These are phyloP conservation scores for Cunninghamia lanceolata DNA, from an alignment of 75 land plant species.

Conservation along the genomic window DNA sequence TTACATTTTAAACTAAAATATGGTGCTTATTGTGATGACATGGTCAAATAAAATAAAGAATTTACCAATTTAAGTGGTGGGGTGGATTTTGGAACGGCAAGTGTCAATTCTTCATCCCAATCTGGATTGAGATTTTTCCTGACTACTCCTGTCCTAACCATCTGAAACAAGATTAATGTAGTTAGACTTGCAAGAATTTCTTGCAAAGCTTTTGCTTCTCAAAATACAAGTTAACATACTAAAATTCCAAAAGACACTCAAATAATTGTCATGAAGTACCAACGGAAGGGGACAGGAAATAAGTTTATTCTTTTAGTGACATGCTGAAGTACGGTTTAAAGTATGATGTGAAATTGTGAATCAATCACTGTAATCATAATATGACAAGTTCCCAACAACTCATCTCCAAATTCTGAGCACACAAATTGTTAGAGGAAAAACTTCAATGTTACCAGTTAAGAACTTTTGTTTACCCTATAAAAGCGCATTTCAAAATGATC, in stretches of 20 bases:
- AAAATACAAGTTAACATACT: neutral
- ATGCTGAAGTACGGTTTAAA: neutral
- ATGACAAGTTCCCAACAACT: neutral
- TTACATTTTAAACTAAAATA: neutral
- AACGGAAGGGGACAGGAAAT: neutral
- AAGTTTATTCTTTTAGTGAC: neutral
- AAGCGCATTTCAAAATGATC: neutral
- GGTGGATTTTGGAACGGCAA: conserved; percentile 58
- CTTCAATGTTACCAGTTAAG: neutral
- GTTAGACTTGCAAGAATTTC: neutral
- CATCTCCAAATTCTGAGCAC: too few species aligned
- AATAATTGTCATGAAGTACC: neutral
- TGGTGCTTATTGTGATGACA: neutral
- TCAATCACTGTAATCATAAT: neutral
- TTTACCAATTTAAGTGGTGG: conserved; percentile 70
- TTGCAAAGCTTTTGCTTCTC: neutral
- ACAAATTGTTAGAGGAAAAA: too few species aligned
- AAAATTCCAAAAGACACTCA: neutral
- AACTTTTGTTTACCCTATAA: neutral
- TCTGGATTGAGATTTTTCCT: conserved; percentile 81
- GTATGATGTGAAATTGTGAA: neutral
- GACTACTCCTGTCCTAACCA: conserved; percentile 77
- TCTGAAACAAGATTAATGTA: conserved; percentile 34
- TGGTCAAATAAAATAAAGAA: conserved; percentile 10
- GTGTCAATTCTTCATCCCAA: conserved; percentile 88